Base-by-base conservation (phyloP, 1,284 basidiomycete genomes). In the Austroboletus novae-zelandiae region DNA sequence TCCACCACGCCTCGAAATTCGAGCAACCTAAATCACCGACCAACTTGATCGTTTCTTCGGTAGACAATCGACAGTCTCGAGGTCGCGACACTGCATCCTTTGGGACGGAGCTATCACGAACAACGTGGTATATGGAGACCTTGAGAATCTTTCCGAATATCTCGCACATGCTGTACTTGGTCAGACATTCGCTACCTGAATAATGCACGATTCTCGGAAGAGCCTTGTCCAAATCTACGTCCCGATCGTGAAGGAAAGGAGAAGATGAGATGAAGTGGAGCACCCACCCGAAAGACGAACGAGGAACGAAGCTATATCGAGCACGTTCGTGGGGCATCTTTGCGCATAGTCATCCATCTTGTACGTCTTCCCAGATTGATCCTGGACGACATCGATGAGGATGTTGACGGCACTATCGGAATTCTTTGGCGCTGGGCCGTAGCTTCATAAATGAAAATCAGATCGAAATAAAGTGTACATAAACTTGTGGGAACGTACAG, bases 321-420 rank as follows among this genome's bases (percentile, higher is more conserved):
- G 61, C 11, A 88, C 80, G 58, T 89, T 89, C 27, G 90, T 92
- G 1, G 91, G 90, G 68, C 84, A 91, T 18, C 91, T 77, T 17
- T 83, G 88, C 13, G 88, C 89, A 63, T 83, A 92, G 67, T 93
- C 87, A 62, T 94, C 91, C 91, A 93, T 93, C 62, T 81, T 88
- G 71, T 90, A 90, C 44, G 71, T 72, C 68, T 89, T 89, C 6
- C 85, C 86, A 9, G 85, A 86, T 60, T 85, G 86, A 61, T 91
- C 87, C 53, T 79, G 72, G 1, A 93, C 88, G 40, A 91, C 72
- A 63, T 93, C 89, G 23, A 92, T 64, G 11, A 94, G 75, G 52
- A 88, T 77, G 61, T 93, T 93, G 52, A 94, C 76, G 1, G 91
- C 89, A 8, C 81, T 82, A 58, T 94, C 91, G 5, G 82, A 78